These are phyloP conservation scores for Hepatocystis sp. DNA, from an alignment of 169 alveolate species.

Conservation along the genomic window DNA sequence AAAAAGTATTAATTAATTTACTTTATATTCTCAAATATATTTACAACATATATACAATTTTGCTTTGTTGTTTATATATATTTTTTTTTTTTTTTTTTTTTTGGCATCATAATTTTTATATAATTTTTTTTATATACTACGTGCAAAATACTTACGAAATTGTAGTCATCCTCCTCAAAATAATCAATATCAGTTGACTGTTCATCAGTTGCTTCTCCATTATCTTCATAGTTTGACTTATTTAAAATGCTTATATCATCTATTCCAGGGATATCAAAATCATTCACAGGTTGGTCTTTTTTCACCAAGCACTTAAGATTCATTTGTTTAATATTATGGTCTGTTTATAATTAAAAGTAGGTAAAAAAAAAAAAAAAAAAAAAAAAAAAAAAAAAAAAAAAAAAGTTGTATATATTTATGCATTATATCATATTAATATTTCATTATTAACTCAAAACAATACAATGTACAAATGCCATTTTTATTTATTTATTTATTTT, in stretches of 20 bases:
- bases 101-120: neutral
- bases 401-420: too few relatives aligned
- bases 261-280: constrained; percentile 21
- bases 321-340: constrained; percentile 16
- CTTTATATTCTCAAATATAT: neutral
- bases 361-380: too few relatives aligned
- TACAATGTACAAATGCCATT: too few relatives aligned
- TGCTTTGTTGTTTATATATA: constrained; percentile 2
- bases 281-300: constrained; percentile 23
- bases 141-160: constrained; percentile 24
- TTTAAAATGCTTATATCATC: constrained; percentile 16
- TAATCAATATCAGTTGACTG: constrained; percentile 34
- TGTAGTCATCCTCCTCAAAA: constrained; percentile 53
- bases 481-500: neutral
- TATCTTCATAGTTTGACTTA: constrained; percentile 32
- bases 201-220: constrained; percentile 29
- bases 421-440: too few relatives aligned
- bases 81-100: neutral
- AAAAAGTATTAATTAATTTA: too few relatives aligned
- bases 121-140: neutral
- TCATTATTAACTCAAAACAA: too few relatives aligned
- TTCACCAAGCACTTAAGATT: constrained; percentile 19
- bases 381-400: too few relatives aligned
- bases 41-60: neutral
- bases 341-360: constrained; percentile 10